A percentile compares a stretch with the other conserved stretches of the same genome.
phyloP scores from a whole-genome alignment of 1,139 yeast genomes.

The Yamadazyma kanchanaburiensis region DNA sequence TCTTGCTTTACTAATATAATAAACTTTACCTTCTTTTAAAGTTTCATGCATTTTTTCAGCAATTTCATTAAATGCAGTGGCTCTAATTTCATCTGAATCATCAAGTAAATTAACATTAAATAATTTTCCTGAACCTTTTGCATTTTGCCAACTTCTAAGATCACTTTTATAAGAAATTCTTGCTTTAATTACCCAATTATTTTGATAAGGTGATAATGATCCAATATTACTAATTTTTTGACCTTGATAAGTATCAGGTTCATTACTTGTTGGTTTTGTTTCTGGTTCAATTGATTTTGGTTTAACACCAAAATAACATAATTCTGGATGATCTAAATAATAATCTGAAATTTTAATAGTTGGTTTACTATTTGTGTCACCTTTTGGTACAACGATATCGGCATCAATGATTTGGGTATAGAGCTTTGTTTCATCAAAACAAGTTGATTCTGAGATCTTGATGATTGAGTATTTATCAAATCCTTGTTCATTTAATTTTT shows the following conservation, averaged over 20 bases:
- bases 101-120: slow-evolving; percentile 87
- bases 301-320: slow-evolving; percentile 27
- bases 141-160: slow-evolving; percentile 82
- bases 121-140: slow-evolving; percentile 84
- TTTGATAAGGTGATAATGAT: slow-evolving; percentile 86
- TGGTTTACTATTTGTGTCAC: slow-evolving; percentile 37
- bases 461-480: slow-evolving; percentile 32
- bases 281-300: slow-evolving; percentile 13
- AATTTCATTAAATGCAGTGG: slow-evolving; percentile 87
- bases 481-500: slow-evolving; percentile 47
- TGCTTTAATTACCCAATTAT: slow-evolving; percentile 89
- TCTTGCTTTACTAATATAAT: slow-evolving; percentile 77
- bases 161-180: slow-evolving; percentile 88
- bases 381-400: slow-evolving; percentile 40
- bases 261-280: slow-evolving; percentile 1
- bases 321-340: slow-evolving; percentile 53
- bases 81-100: slow-evolving; percentile 94
- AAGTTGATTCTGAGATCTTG: slow-evolving; percentile 38
- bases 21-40: slow-evolving; percentile 86
- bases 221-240: slow-evolving; percentile 60
- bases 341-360: slow-evolving; percentile 50
- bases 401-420: slow-evolving; percentile 54
- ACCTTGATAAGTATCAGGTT: slow-evolving; percentile 6
- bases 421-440: slow-evolving; percentile 50
- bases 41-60: slow-evolving; percentile 76